Conservation (phyloP, 2,329 filamentous ascomycete species). For the Pseudogymnoascus sp. region DNA sequence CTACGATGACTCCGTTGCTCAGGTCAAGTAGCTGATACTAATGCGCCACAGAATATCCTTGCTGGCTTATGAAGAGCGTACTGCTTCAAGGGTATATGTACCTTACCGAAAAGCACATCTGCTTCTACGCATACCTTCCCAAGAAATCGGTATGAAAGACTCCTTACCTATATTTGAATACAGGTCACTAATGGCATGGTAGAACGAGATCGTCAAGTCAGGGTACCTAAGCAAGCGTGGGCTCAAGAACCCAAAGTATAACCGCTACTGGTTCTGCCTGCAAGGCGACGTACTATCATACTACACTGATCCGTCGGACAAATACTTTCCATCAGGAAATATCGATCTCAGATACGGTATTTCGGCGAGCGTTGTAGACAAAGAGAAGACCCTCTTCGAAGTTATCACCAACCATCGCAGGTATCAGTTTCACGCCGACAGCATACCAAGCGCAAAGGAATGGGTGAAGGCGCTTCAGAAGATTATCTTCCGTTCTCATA, state of each 20-base stretch:
- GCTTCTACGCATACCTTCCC: constrained; percentile 95
- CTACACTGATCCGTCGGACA: constrained; percentile 72
- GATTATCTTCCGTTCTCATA: constrained; percentile 91
- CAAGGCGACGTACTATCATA: constrained; percentile 91
- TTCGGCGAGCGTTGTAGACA: constrained; percentile 71
- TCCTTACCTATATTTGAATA: background rate
- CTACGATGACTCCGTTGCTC: constrained; percentile 13
- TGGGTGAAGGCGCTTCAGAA: constrained; percentile 94
- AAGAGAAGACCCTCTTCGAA: constrained; percentile 67
- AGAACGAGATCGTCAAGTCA: constrained; percentile 72
- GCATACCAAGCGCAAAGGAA: constrained; percentile 78
- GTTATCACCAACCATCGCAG: constrained; percentile 76
- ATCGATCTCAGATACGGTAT: constrained; percentile 90
- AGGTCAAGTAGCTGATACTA: constrained; percentile 19
- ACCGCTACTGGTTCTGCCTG: constrained; percentile 85
- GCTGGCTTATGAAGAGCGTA: constrained; percentile 87
- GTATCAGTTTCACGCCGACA: constrained; percentile 87
- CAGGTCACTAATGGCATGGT: constrained; percentile 26
- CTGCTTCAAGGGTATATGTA: constrained; percentile 93
- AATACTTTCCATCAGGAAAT: constrained; percentile 87
- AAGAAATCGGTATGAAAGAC: constrained; percentile 68
- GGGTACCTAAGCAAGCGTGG: constrained; percentile 85
- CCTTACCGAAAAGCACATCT: constrained; percentile 85
- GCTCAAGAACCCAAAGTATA: constrained; percentile 78
- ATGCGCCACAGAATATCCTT: constrained; percentile 66